Evolutionary conservation across 305 asterid genomes (phyloP), one percentile per base, ranked within the genome.

Genomic region (Fraxinus floribunda): DNA sequence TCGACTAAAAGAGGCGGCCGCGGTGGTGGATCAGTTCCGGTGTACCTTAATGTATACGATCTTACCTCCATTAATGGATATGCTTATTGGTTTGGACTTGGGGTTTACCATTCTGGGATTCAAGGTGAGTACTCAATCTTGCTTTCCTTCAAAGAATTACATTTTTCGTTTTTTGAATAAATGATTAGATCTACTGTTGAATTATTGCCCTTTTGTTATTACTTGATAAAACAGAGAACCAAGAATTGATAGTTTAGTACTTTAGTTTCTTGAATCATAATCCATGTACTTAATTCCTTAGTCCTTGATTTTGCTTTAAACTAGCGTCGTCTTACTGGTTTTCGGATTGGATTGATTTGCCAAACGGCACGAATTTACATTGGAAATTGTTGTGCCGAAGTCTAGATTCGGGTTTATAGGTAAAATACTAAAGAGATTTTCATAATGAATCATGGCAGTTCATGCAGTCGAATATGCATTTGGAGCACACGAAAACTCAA

Each of bases 71-170:
- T 88, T 55, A 94, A 94, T 81, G 94, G 96, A 78, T 94, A 91
- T 18, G 98, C 98, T 77, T 91, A 92, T 79, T 94, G 98, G 98
- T 76, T 94, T 10, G 98, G 98, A 10, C 97, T 94, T 20, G 98
- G 98, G 7, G 97, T 88, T 79, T 92, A 90, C 84, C 98, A 94
- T 87, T 94, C 98, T 66, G 98, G 94, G 8, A 91, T 94, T 80
- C 92, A 94, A 93, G 97, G 98, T 91, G 38, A 49, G 82, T 57
- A 13, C 22, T 36, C 76, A 71, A 71, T 71, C 76, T 71, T 71
- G 22, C 44, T 30, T 71, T 71, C 22, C 76, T 71, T 71, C 20
- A 32, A 30, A 71, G 76, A 32, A 32, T 30, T 70, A 11, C 39
- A 70, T 32, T 16, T 71, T 34, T 64, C 4, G 6, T 8, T 64